Evolutionary conservation across 176 grass and related monocot species (phyloP).

Genomic region (Oryza longistaminata): DNA sequence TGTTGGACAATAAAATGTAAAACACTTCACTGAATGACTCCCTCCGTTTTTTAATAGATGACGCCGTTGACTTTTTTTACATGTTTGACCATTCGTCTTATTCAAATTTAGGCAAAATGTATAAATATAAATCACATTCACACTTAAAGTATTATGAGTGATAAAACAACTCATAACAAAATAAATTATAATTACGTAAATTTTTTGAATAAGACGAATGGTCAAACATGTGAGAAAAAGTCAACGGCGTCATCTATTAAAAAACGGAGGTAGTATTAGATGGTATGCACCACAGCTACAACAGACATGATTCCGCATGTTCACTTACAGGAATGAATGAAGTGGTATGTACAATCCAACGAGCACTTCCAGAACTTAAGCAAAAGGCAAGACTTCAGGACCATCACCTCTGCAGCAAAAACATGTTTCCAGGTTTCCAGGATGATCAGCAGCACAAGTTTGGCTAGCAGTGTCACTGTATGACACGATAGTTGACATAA

Average conservation of each 20-base stretch:
- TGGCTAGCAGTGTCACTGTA: background rate
- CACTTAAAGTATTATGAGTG: too few relatives aligned
- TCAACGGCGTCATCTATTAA: too few relatives aligned
- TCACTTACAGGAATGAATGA: slow-evolving; percentile 19
- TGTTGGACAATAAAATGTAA: background rate
- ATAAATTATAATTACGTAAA: too few relatives aligned
- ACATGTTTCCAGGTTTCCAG: slow-evolving; percentile 32
- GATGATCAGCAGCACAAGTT: background rate
- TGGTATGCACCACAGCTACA: background rate
- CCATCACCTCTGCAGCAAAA: background rate
- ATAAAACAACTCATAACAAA: too few relatives aligned
- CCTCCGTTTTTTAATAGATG: too few relatives aligned
- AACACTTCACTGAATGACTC: background rate
- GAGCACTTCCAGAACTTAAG: slow-evolving; percentile 1
- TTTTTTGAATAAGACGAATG: too few relatives aligned
- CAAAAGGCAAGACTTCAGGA: background rate
- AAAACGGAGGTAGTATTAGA: too few relatives aligned
- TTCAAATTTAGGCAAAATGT: too few relatives aligned
- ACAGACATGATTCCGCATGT: background rate
- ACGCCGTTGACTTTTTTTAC: too few relatives aligned
- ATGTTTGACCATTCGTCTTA: too few relatives aligned
- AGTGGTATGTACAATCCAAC: background rate
- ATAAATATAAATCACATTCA: too few relatives aligned
- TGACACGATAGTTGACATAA: slow-evolving; percentile 19
- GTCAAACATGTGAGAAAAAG: too few relatives aligned